phyloP scores from a whole-genome alignment of 2,329 filamentous ascomycete genomes.

The Fusarium sp. region DNA sequence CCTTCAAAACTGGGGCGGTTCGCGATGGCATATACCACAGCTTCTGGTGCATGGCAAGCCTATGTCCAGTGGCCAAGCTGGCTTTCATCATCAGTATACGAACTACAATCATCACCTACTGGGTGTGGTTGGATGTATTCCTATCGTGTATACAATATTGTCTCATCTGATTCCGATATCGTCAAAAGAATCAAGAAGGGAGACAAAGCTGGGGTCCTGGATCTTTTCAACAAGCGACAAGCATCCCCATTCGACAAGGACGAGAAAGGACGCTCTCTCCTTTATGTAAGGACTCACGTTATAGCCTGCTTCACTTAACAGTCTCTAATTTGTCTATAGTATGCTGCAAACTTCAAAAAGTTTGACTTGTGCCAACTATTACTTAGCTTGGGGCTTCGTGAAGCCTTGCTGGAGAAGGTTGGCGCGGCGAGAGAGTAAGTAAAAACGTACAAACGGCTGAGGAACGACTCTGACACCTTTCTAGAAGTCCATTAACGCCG shows the following conservation, averaged over 20 bases:
- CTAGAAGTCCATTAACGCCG: slow-evolving; percentile 5
- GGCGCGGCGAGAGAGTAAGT: not conserved
- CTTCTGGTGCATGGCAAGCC: slow-evolving; percentile 38
- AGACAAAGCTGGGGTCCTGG: slow-evolving; percentile 32
- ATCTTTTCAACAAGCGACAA: slow-evolving; percentile 35
- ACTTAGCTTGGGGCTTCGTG: slow-evolving; percentile 24
- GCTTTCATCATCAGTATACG: slow-evolving; percentile 35
- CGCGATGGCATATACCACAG: slow-evolving; percentile 1
- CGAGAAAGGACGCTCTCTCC: slow-evolving; percentile 4
- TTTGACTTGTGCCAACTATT: slow-evolving; percentile 37
- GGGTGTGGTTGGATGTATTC: not conserved
- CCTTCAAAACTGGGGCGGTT: slow-evolving; percentile 31
- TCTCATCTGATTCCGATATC: slow-evolving; percentile 29
- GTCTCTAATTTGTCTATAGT: slow-evolving; percentile 2
- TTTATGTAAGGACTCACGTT: slow-evolving; percentile 28
- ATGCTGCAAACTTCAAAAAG: slow-evolving; percentile 7
- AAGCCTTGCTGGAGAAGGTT: not conserved
- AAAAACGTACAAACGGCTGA: accelerated
- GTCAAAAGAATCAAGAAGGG: slow-evolving; percentile 19
- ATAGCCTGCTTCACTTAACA: too few species aligned
- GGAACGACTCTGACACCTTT: not conserved
- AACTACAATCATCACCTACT: slow-evolving; percentile 28
- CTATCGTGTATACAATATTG: slow-evolving; percentile 42
- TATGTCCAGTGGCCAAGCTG: slow-evolving; percentile 43
- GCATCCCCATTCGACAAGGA: slow-evolving; percentile 46